These are phyloP conservation scores for Galium porrigens DNA, from an alignment of 305 asterid genomes.

Conservation along the genomic window DNA sequence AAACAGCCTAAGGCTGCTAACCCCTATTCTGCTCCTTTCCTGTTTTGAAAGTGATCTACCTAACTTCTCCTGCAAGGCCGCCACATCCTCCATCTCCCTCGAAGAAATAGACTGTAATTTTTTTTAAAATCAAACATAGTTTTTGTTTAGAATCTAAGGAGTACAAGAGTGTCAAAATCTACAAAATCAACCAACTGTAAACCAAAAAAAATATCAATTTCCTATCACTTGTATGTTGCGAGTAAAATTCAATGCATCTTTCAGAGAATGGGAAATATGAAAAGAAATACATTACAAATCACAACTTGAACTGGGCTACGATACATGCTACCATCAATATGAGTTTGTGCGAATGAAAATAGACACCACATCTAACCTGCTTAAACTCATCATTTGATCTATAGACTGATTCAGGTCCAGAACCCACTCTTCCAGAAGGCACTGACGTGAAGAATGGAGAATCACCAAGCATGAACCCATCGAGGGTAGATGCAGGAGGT, in stretches of 20 bases:
- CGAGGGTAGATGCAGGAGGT: slow-evolving; percentile 78
- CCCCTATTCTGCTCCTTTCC: slow-evolving; percentile 80
- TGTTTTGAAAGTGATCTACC: slow-evolving; percentile 72
- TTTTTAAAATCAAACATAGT: background rate
- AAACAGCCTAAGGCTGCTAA: slow-evolving; percentile 79
- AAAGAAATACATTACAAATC: background rate
- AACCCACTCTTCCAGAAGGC: slow-evolving; percentile 91
- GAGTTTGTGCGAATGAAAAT: background rate
- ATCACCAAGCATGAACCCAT: slow-evolving; percentile 87
- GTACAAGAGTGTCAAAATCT: background rate
- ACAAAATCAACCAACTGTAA: background rate
- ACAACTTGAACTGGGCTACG: background rate
- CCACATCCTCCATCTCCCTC: slow-evolving; percentile 71
- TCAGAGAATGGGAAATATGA: background rate
- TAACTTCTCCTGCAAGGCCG: slow-evolving; percentile 81
- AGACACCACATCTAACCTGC: slow-evolving; percentile 37
- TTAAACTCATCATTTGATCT: slow-evolving; percentile 82
- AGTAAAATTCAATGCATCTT: background rate
- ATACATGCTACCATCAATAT: background rate
- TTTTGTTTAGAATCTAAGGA: background rate
- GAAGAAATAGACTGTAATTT: slow-evolving; percentile 52
- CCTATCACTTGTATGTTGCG: background rate
- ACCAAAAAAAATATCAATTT: background rate
- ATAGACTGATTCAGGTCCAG: slow-evolving; percentile 68
- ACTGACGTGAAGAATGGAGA: slow-evolving; percentile 92